A percentile compares a stretch with the other conserved stretches of the same genome.
These are phyloP conservation scores for Aspergillus sp. DNA, from an alignment of 2,329 filamentous ascomycete genomes.

Conservation along the genomic window DNA sequence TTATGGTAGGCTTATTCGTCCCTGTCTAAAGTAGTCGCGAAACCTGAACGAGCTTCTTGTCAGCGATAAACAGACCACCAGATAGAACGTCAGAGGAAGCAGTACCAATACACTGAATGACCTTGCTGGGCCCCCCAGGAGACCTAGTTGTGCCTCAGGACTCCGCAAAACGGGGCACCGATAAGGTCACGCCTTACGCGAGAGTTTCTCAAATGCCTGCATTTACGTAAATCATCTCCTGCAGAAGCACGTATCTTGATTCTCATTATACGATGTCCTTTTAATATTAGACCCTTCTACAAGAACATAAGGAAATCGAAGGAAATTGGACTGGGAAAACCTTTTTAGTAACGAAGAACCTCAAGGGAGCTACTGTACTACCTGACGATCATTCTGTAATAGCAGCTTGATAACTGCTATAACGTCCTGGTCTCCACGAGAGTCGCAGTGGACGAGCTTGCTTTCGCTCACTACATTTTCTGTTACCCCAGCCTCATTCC, in stretches of 20 bases:
- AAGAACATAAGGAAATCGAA: too few relatives aligned
- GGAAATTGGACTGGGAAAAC: neutral
- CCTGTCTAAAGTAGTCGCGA: neutral
- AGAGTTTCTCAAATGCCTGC: too few relatives aligned
- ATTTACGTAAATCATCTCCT: too few relatives aligned
- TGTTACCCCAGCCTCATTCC: too few relatives aligned
- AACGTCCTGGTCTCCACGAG: neutral
- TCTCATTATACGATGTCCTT: too few relatives aligned
- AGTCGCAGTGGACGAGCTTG: neutral
- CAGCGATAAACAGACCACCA: neutral
- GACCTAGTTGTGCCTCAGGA: too few relatives aligned
- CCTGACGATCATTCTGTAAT: neutral
- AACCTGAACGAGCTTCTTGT: conserved; percentile 4
- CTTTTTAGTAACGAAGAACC: neutral
- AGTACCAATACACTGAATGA: too few relatives aligned
- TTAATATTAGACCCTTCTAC: too few relatives aligned
- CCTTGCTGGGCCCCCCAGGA: too few relatives aligned
- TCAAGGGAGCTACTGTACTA: neutral
- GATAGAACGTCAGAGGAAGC: neutral
- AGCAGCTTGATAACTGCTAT: neutral
- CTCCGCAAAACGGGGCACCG: too few relatives aligned
- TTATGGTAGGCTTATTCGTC: conserved; percentile 1
- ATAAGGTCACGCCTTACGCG: too few relatives aligned
- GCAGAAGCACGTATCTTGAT: too few relatives aligned
- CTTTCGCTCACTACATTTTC: neutral